phyloP scores from a whole-genome alignment of 116 monocot genomes.

The Phalaenopsis hybrid region DNA sequence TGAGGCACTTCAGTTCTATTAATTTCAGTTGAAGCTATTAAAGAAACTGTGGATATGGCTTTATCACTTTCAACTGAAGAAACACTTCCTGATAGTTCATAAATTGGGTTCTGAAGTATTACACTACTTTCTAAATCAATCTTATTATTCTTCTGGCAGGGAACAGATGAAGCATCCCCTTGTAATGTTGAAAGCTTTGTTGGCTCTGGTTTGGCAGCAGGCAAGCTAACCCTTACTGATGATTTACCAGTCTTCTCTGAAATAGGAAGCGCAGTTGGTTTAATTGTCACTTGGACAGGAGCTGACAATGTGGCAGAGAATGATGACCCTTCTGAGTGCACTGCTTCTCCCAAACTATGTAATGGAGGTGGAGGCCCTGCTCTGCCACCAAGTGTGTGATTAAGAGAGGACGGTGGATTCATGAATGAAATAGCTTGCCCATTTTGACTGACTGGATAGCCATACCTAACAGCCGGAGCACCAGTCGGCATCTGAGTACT shows the following conservation, averaged over 20 bases:
- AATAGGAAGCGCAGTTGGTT: constrained; percentile 7
- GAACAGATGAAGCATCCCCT: constrained; percentile 15
- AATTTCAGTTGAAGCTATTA: constrained; percentile 10
- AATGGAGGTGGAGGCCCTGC: constrained; percentile 14
- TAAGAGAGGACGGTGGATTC: constrained; percentile 19
- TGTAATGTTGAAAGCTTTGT: constrained; percentile 17
- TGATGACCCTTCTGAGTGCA: constrained; percentile 20
- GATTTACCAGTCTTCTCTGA: constrained; percentile 12
- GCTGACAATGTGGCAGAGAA: constrained; percentile 12
- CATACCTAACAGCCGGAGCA: constrained; percentile 49
- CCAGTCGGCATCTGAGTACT: constrained; percentile 36
- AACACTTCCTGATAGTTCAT: background rate
- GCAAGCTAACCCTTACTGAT: constrained; percentile 33
- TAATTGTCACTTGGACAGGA: constrained; percentile 22
- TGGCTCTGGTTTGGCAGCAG: constrained; percentile 24
- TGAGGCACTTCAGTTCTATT: constrained; percentile 4
- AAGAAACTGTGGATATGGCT: background rate
- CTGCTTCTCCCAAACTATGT: constrained; percentile 10
- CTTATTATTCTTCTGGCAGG: constrained; percentile 17
- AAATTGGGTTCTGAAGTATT: constrained; percentile 6
- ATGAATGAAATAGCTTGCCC: constrained; percentile 30
- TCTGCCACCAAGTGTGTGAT: constrained; percentile 22
- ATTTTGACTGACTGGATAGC: constrained; percentile 39
- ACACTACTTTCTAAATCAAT: constrained; percentile 2
- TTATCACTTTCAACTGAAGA: background rate